Percentiles rank a stretch among this genome's conserved stretches.
phyloP scores from a whole-genome alignment of 169 alveolate species.

The Perkinsus marinus region DNA sequence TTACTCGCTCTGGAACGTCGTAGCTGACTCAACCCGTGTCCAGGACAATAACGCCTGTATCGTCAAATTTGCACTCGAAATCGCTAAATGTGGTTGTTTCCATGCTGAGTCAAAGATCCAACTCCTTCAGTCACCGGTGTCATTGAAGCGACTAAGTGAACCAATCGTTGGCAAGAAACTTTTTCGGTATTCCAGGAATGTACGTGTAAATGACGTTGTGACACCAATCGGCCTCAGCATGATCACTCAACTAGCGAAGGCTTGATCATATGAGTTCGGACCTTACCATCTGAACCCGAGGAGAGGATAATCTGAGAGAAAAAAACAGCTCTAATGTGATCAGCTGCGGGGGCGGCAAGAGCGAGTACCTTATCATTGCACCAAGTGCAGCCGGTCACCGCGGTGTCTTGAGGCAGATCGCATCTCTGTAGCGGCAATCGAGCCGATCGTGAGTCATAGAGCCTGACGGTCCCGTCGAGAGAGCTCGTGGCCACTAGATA shows the following conservation, averaged over 20 bases:
- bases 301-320: neutral
- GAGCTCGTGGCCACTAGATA: neutral
- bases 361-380: neutral
- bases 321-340: too few relatives aligned
- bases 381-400: neutral
- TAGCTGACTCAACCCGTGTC: neutral
- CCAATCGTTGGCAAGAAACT: neutral
- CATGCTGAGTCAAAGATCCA: neutral
- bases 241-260: neutral
- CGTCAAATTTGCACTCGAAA: neutral
- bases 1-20: neutral
- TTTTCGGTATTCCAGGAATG: neutral
- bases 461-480: neutral
- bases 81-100: neutral
- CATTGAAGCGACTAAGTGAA: neutral
- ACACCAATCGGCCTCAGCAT: neutral
- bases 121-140: neutral
- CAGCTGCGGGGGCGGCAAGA: neutral
- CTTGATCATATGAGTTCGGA: neutral
- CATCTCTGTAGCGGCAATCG: neutral
- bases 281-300: neutral
- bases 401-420: neutral
- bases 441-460: neutral
- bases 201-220: neutral
- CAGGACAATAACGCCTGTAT: neutral